These are phyloP conservation scores for Dryas alaskensis DNA, from an alignment of 306 rosid genomes.

Conservation along the genomic window DNA sequence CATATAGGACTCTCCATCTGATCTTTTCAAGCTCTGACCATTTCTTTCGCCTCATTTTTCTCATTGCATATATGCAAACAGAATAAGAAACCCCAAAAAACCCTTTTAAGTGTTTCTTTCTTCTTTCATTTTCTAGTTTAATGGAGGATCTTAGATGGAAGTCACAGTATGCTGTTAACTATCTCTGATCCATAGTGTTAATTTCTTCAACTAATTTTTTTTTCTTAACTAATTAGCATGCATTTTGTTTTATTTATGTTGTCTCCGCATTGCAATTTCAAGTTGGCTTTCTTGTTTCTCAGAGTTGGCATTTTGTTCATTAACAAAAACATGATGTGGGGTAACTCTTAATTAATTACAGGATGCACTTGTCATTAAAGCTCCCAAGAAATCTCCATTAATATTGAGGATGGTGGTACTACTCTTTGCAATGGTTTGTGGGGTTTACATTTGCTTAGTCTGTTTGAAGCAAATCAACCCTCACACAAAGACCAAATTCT, in stretches of 20 bases:
- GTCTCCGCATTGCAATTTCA: no score
- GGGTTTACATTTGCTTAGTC: conserved; percentile 39
- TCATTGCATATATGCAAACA: conserved; percentile 20
- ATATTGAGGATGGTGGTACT: conserved; percentile 46
- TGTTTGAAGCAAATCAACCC: conserved; percentile 37
- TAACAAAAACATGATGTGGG: no score
- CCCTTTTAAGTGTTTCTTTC: conserved; percentile 10
- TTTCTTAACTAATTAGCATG: neutral
- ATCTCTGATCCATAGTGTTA: conserved; percentile 4
- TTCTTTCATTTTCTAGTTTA: conserved; percentile 19
- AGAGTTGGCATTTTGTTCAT: no score
- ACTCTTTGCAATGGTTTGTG: conserved; percentile 41
- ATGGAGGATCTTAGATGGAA: conserved; percentile 55
- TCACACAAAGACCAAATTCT: conserved; percentile 23
- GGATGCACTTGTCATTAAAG: conserved; percentile 46
- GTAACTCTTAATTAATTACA: conserved; percentile 24
- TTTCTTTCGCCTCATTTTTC: conserved; percentile 55
- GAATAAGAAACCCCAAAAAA: conserved; percentile 12
- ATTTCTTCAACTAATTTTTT: neutral
- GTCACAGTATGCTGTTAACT: conserved; percentile 40
- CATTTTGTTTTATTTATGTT: no score
- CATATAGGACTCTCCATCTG: conserved; percentile 3
- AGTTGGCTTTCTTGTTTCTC: no score
- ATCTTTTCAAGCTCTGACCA: conserved; percentile 47
- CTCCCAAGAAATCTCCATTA: conserved; percentile 47